phyloP scores from a whole-genome alignment of 371 early-diverging fungal genomes.

The Umbelopsis sp. region DNA sequence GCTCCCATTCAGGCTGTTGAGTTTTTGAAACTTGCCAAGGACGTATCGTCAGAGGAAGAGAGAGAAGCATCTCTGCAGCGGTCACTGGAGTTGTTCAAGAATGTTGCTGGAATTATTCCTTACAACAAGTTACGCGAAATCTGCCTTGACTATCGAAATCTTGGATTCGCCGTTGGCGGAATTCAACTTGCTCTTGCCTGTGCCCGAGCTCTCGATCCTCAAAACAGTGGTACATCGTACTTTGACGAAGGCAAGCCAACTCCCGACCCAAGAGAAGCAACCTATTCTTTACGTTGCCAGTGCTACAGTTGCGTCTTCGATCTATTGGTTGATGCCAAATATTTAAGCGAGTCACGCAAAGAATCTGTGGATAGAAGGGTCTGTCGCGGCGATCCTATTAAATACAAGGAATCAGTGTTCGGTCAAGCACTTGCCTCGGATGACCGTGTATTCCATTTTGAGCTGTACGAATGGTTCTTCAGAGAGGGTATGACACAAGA shows the following conservation, averaged over 20 bases:
- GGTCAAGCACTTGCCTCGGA: constrained; percentile 39
- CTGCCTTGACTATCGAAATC: constrained; percentile 52
- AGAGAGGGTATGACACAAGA: constrained; percentile 36
- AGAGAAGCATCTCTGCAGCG: constrained; percentile 52
- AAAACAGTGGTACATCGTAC: constrained; percentile 54
- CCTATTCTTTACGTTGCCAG: constrained; percentile 40
- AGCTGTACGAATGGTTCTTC: constrained; percentile 73
- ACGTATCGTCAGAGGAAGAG: constrained; percentile 51
- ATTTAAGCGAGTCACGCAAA: constrained; percentile 23
- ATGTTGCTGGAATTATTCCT: constrained; percentile 40
- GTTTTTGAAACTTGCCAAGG: constrained; percentile 52
- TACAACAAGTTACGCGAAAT: constrained; percentile 65
- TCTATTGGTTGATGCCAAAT: constrained; percentile 31
- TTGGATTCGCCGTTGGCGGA: constrained; percentile 61
- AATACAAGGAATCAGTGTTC: constrained; percentile 33
- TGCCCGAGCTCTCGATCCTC: constrained; percentile 68
- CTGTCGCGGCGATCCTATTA: constrained; percentile 9
- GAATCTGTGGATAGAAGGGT: constrained; percentile 19
- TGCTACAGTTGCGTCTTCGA: constrained; percentile 52
- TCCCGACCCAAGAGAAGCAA: constrained; percentile 35
- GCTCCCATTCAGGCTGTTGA: constrained; percentile 53
- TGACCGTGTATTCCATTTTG: constrained; percentile 73
- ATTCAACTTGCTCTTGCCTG: constrained; percentile 73
- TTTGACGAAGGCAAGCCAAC: constrained; percentile 41
- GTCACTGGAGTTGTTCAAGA: constrained; percentile 62